Conservation (phyloP, 164 flowering plant species). For the Vitis rupestris region DNA sequence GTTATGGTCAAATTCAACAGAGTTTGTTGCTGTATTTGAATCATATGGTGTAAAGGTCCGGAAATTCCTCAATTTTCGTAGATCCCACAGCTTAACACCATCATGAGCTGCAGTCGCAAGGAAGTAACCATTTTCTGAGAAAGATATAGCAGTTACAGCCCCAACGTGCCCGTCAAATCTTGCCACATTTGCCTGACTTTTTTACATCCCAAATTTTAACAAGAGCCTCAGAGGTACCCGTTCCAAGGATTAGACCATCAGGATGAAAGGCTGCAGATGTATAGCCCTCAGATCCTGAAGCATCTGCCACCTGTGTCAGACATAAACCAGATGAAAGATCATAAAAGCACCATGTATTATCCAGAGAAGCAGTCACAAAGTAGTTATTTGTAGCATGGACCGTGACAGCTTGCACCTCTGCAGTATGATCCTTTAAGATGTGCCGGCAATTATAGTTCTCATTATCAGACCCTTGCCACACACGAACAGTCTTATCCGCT, state of each 20-base stretch:
- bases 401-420: no score
- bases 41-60: slow-evolving; percentile 77
- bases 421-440: no score
- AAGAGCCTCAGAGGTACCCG: slow-evolving; percentile 77
- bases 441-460: no score
- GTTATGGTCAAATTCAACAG: slow-evolving; percentile 94
- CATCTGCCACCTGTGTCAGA: no score
- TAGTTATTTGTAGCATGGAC: no score
- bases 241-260: slow-evolving; percentile 98
- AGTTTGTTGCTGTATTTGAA: slow-evolving; percentile 66
- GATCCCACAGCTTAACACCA: slow-evolving; percentile 97
- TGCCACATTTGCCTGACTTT: slow-evolving; percentile 89
- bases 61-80: slow-evolving; percentile 92
- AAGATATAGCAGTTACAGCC: slow-evolving; percentile 89
- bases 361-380: no score
- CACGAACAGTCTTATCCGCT: no score
- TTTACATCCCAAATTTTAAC: slow-evolving; percentile 98
- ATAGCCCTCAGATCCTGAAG: slow-evolving; percentile 82
- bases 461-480: no score
- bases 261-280: slow-evolving; percentile 99
- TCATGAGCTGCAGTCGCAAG: slow-evolving; percentile 96
- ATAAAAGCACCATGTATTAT: no score
- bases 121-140: slow-evolving; percentile 98
- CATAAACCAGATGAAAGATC: no score
- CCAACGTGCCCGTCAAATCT: slow-evolving; percentile 86